Evolutionary conservation across 768 basidiomycete species (phyloP), one percentile per base, ranked within the genome.

Genomic region (Russula compacta): DNA sequence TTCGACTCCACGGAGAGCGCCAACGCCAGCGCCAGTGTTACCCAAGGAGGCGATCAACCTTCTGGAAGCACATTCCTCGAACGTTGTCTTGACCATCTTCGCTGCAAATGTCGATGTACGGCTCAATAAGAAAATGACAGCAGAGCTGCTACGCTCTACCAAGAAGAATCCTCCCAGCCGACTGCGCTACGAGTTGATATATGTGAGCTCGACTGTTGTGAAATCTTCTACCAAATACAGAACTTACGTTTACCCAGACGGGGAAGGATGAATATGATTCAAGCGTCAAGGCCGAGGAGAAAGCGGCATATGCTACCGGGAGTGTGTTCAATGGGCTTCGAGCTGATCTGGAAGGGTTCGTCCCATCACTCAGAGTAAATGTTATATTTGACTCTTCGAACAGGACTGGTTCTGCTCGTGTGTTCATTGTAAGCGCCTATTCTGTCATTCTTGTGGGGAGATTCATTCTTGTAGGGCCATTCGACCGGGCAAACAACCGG

Each of bases 401-500:
- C 56, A 89, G 89, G 33, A 73, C 77, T 21, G 89, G 89, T 42
- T 74, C 81, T 40, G 80, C 90, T 2, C 83, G 84, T 29, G 78
- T 95, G n/a, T 97, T 93, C 73, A 94, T 97, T 62, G 89, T 89
- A 68, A 68, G 80, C 29, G 17, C 5, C 47, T 4, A 54, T 43
- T n/a, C 6, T 39, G 32, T 39, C 39, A 35, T 42, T 17, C 50
- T 9, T 57, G 24, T 50, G n/a, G 53, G 2, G 61, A 43, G 67
- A 5, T 68, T 24, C 7, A 46, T 21, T 29, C 12, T 44, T 17
- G 54, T 33, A 91, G 89, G 92, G 92, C 14, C 92, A 95, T 71
- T 83, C 92, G 15, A 97, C 93, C 4, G 86, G 81, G 5, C 95
- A 98, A 73, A 95, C 93, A 10, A 95, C 94, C 1, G 95, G 95